These are phyloP conservation scores for Monosporascus sp. DNA, from an alignment of 2,329 filamentous ascomycete species.

Conservation along the genomic window DNA sequence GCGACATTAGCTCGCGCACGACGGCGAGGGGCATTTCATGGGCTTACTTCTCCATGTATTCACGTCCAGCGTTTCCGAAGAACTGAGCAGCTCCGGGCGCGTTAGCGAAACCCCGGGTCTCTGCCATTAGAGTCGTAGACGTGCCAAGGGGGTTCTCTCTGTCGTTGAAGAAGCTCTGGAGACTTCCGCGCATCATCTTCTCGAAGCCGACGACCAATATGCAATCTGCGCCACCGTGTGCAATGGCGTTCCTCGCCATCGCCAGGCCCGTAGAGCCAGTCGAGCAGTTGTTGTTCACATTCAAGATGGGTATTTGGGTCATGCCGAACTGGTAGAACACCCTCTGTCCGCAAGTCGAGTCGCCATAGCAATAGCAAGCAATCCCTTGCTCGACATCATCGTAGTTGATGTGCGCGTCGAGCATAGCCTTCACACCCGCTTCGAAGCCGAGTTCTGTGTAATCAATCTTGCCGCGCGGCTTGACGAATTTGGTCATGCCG, in stretches of 20 bases:
- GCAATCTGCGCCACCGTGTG: conserved; percentile 77
- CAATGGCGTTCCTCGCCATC: conserved; percentile 75
- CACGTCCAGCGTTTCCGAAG: conserved; percentile 88
- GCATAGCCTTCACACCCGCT: conserved; percentile 81
- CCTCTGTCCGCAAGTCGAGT: conserved; percentile 89
- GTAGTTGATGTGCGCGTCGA: conserved; percentile 86
- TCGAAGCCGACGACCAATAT: conserved; percentile 92
- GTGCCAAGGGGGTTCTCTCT: conserved; percentile 73
- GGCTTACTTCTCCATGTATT: conserved; percentile 87
- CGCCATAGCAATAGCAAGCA: conserved; percentile 97
- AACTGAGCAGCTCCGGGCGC: conserved; percentile 84
- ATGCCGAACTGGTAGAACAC: conserved; percentile 99
- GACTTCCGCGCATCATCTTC: conserved; percentile 93
- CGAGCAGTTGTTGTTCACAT: conserved; percentile 98
- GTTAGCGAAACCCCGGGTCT: conserved; percentile 74
- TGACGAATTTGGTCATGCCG: conserved; percentile 99
- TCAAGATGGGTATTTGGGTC: conserved; percentile 93
- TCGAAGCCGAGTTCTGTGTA: conserved; percentile 94
- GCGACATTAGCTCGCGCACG: conserved; percentile 7
- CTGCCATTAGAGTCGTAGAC: conserved; percentile 70
- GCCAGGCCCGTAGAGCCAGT: conserved; percentile 89
- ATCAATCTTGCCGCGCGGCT: conserved; percentile 87
- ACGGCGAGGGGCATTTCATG: neutral
- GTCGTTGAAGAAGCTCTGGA: conserved; percentile 81
- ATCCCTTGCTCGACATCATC: conserved; percentile 93